Evolutionary conservation across 1,284 basidiomycete species (phyloP).

Genomic region (Boletellus deceptivus): DNA sequence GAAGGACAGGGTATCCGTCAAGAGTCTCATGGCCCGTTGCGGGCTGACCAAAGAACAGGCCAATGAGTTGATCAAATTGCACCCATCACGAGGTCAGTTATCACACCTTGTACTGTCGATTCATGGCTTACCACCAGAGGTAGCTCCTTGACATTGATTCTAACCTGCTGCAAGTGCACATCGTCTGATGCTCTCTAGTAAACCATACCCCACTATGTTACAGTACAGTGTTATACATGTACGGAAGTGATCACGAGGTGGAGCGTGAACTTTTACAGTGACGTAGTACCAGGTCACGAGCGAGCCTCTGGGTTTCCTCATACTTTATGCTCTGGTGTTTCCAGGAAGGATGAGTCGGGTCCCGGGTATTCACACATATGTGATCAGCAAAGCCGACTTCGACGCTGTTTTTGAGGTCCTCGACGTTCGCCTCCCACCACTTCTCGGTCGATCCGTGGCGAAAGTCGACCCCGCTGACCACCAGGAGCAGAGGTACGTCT

Average conservation of each 20-base stretch:
- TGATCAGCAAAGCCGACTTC: conserved; percentile 23
- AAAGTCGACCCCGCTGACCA: conserved; percentile 26
- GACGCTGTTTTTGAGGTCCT: conserved; percentile 5
- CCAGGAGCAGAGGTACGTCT: conserved; percentile 23
- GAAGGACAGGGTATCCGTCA: conserved; percentile 11
- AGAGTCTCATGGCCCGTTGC: conserved; percentile 18
- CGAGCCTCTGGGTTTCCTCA: conserved; percentile 18
- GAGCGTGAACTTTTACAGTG: conserved; percentile 12
- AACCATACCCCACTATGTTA: background rate
- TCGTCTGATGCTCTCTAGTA: background rate
- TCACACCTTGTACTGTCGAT: background rate
- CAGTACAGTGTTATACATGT: background rate
- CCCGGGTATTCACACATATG: conserved; percentile 23
- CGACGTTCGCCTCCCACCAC: conserved; percentile 32
- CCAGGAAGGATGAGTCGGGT: conserved; percentile 24
- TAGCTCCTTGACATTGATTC: background rate
- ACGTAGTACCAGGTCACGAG: conserved; percentile 19
- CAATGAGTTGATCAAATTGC: conserved; percentile 14
- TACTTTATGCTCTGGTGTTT: conserved; percentile 11
- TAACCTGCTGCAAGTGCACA: background rate
- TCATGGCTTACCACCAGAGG: conserved; percentile 3
- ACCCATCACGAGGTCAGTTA: conserved; percentile 11
- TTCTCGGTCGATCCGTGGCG: conserved; percentile 21
- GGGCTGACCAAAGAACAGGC: conserved; percentile 20
- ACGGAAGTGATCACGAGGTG: conserved; percentile 8